Conservation (phyloP, 495 filamentous ascomycete genomes). For the Tetracladium setigerum region DNA sequence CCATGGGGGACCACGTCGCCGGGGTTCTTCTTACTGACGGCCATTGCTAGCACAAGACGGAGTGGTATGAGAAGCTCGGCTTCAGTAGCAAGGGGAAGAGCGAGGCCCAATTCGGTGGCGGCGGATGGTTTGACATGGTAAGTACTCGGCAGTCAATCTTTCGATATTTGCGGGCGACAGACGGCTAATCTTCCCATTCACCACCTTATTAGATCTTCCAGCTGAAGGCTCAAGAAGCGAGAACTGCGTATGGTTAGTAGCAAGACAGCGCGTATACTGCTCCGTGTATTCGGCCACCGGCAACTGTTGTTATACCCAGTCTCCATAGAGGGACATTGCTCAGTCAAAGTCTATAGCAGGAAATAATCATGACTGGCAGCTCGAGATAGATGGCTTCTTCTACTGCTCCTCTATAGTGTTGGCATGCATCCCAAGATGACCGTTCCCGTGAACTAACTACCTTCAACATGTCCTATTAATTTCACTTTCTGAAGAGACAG, state of each 20-base stretch:
- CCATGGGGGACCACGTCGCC: not conserved
- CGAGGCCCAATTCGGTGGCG: conserved; percentile 58
- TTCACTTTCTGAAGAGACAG: too few species aligned
- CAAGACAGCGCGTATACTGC: too few species aligned
- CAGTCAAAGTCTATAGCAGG: too few species aligned
- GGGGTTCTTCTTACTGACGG: conserved; percentile 8
- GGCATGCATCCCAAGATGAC: too few species aligned
- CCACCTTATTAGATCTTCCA: conserved; percentile 9
- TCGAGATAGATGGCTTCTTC: too few species aligned
- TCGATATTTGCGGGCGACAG: too few species aligned
- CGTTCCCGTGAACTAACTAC: too few species aligned
- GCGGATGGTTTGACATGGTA: conserved; percentile 74
- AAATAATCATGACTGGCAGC: too few species aligned
- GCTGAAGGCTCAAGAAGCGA: conserved; percentile 12
- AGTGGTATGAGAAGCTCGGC: conserved; percentile 71
- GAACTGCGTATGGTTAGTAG: conserved; percentile 16
- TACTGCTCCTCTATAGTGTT: too few species aligned
- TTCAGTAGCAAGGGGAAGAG: conserved; percentile 66
- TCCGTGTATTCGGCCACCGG: not conserved
- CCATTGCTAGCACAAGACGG: conserved; percentile 37
- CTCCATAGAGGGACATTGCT: too few species aligned
- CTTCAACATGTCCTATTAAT: too few species aligned
- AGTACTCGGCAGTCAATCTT: not conserved
- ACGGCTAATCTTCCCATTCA: not conserved
- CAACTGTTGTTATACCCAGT: conserved; percentile 13